Percentiles rank a stretch among this genome's conserved stretches.
These are phyloP conservation scores for Leptodontidium sp. DNA, from an alignment of 2,329 filamentous ascomycete genomes.

Conservation along the genomic window DNA sequence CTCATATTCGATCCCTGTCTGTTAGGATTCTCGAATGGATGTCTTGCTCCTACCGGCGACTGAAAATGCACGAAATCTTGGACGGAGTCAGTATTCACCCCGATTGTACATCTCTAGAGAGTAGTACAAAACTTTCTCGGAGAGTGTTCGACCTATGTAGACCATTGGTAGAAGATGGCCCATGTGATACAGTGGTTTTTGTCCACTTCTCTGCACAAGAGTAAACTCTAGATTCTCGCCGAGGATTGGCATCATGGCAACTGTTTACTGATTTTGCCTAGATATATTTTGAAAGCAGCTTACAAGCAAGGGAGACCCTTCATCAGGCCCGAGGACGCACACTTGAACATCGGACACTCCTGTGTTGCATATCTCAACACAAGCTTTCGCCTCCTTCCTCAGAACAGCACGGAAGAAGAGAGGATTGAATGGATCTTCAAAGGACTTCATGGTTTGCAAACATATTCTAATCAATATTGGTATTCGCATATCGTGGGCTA, in stretches of 20 bases:
- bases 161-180: background rate
- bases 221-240: background rate
- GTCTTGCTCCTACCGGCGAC: background rate
- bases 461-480: background rate
- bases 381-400: background rate
- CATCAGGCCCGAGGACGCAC: background rate
- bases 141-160: background rate
- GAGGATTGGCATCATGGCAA: background rate
- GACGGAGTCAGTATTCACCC: background rate
- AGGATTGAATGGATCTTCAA: background rate
- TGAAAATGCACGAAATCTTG: background rate
- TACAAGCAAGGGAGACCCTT: background rate
- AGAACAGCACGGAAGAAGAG: background rate
- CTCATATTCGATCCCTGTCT: background rate
- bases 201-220: slow-evolving; percentile 1
- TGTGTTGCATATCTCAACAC: background rate
- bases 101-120: background rate
- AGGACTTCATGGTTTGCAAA: background rate
- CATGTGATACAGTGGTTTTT: background rate
- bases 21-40: background rate
- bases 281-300: background rate
- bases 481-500: background rate
- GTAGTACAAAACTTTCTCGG: background rate
- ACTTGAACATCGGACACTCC: background rate
- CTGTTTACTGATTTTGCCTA: background rate